Evolutionary conservation across 179 eudicot genomes (phyloP).

Genomic region (Amaranthus tricolor): DNA sequence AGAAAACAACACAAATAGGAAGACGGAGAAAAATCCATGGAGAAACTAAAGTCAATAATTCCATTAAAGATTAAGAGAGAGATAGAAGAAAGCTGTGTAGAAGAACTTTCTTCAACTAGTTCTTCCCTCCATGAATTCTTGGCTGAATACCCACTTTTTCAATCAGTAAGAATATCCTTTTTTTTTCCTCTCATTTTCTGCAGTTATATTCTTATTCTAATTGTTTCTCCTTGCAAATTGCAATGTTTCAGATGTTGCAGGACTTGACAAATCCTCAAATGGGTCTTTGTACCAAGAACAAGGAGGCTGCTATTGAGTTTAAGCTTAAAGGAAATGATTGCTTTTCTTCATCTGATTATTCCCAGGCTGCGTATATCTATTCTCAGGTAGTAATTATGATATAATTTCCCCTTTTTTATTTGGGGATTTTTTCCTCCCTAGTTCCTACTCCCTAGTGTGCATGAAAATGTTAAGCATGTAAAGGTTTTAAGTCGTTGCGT

Average conservation of each 20-base stretch:
- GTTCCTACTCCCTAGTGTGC: no score
- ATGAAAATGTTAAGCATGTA: not conserved
- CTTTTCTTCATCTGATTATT: slow-evolving; percentile 58
- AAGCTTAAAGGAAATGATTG: slow-evolving; percentile 62
- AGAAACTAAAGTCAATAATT: slow-evolving; percentile 49
- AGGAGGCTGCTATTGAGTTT: slow-evolving; percentile 56
- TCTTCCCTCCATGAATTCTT: slow-evolving; percentile 69
- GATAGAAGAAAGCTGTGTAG: slow-evolving; percentile 41
- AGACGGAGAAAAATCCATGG: slow-evolving; percentile 38
- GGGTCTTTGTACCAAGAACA: slow-evolving; percentile 57
- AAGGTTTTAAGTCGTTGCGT: not conserved
- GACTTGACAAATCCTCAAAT: slow-evolving; percentile 61
- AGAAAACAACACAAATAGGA: not conserved
- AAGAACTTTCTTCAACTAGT: slow-evolving; percentile 49
- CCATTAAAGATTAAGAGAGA: slow-evolving; percentile 41
- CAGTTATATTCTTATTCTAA: not conserved
- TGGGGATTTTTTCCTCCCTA: no score
- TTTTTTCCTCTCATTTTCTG: not conserved
- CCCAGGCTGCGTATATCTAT: slow-evolving; percentile 48
- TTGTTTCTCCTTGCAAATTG: not conserved
- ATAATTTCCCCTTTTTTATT: not conserved
- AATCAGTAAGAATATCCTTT: slow-evolving; percentile 17
- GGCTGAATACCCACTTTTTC: slow-evolving; percentile 53
- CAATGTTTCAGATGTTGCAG: slow-evolving; percentile 45
- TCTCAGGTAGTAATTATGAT: slow-evolving; percentile 45